Evolutionary conservation across 2,329 filamentous ascomycete species (phyloP).

Genomic region (Aspergillus texensis): DNA sequence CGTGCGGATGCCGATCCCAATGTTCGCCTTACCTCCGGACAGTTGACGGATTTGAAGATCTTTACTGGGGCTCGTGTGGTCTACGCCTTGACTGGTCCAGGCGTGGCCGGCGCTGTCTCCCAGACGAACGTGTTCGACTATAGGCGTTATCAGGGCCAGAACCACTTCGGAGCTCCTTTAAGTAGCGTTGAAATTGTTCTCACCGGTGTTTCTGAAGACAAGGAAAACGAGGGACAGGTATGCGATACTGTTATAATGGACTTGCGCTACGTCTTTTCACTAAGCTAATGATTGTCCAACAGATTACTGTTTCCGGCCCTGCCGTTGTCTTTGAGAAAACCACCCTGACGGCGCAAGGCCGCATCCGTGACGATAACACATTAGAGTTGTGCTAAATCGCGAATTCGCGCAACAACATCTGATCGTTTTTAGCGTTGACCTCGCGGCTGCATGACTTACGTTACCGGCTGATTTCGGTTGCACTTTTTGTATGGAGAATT

Average conservation of each 20-base stretch:
- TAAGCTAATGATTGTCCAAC: conserved; percentile 18
- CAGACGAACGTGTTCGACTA: conserved; percentile 92
- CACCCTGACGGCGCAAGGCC: conserved; percentile 64
- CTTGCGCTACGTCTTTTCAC: neutral
- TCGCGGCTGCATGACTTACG: neutral
- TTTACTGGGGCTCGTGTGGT: conserved; percentile 78
- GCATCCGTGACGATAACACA: conserved; percentile 72
- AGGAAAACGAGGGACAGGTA: conserved; percentile 61
- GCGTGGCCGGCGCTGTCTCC: conserved; percentile 84
- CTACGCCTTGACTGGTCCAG: conserved; percentile 79
- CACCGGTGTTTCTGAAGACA: conserved; percentile 37
- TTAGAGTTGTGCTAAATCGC: conserved; percentile 52
- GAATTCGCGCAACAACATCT: neutral
- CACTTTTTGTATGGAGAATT: neutral
- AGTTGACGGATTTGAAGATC: conserved; percentile 78
- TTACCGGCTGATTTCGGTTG: neutral
- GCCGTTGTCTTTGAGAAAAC: conserved; percentile 71
- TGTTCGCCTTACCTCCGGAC: conserved; percentile 66
- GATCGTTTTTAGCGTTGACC: conserved; percentile 2
- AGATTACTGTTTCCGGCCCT: conserved; percentile 74
- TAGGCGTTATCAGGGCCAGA: conserved; percentile 53
- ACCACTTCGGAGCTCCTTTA: conserved; percentile 81
- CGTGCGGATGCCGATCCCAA: conserved; percentile 63
- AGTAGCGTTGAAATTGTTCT: conserved; percentile 79
- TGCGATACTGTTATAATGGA: conserved; percentile 26